phyloP scores from a whole-genome alignment of 306 rosid species.

The Arachis stenosperma region DNA sequence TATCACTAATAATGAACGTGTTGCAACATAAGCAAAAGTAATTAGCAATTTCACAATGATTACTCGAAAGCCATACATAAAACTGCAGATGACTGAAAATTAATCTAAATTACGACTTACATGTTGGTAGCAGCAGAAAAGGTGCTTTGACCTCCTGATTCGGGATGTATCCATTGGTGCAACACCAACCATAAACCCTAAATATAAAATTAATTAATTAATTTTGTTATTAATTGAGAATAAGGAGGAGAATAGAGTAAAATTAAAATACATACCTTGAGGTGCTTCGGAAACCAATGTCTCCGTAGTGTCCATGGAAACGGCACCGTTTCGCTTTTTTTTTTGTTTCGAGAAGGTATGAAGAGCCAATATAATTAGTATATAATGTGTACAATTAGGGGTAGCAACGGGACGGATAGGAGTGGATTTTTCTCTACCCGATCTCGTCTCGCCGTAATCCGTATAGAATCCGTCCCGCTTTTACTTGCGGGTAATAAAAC shows the following conservation, averaged over 20 bases:
- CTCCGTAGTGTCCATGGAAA: conserved; percentile 56
- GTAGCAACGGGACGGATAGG: no score
- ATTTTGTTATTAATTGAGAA: not conserved
- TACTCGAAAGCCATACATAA: no score
- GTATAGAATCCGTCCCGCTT: no score
- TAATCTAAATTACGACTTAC: conserved; percentile 45
- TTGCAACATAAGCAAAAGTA: no score
- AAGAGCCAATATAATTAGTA: no score
- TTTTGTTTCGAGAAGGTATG: conserved; percentile 45
- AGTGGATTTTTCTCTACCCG: no score
- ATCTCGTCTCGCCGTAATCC: no score
- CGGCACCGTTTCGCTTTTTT: conserved; percentile 51
- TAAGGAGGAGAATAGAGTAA: not conserved
- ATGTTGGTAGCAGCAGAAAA: conserved; percentile 45
- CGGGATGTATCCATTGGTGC: conserved; percentile 78
- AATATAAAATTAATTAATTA: not conserved
- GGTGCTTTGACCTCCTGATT: conserved; percentile 48
- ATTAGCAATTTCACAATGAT: no score
- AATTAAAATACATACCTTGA: conserved; percentile 49
- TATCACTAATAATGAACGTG: no score
- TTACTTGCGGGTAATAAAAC: no score
- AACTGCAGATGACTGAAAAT: no score
- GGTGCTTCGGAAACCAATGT: conserved; percentile 43
- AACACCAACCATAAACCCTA: conserved; percentile 14
- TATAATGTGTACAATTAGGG: no score